Conservation (phyloP, 306 rosid species). For the Adenanthera pavonina region DNA sequence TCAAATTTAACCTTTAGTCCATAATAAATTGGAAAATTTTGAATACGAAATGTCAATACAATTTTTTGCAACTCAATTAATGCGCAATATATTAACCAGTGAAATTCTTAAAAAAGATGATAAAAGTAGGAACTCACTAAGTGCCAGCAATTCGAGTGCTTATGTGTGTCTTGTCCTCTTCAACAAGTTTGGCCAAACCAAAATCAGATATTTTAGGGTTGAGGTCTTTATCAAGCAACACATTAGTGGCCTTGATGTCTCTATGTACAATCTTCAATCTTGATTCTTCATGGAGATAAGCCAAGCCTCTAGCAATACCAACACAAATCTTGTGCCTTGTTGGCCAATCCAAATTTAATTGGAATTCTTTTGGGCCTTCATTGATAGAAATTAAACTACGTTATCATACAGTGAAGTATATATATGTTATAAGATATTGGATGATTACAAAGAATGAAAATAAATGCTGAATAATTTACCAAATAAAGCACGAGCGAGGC, state of each 20-base stretch:
- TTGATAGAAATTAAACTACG: slow-evolving; percentile 14
- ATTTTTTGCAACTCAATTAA: not conserved
- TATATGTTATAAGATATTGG: not conserved
- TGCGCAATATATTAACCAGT: not conserved
- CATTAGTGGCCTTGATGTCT: slow-evolving; percentile 73
- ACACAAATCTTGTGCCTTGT: slow-evolving; percentile 65
- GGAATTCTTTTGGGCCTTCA: slow-evolving; percentile 41
- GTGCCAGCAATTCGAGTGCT: slow-evolving; percentile 73
- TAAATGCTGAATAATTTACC: slow-evolving; percentile 42
- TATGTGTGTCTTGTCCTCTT: slow-evolving; percentile 68
- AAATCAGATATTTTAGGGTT: slow-evolving; percentile 69
- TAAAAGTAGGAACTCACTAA: slow-evolving; percentile 42
- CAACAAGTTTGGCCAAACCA: slow-evolving; percentile 74
- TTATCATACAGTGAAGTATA: not conserved
- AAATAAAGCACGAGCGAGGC: slow-evolving; percentile 62
- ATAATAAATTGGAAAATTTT: not conserved
- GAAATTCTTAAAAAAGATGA: not conserved
- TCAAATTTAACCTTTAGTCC: not conserved
- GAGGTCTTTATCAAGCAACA: slow-evolving; percentile 63
- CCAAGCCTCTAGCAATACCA: slow-evolving; percentile 70
- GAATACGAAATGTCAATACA: not conserved
- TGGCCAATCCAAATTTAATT: slow-evolving; percentile 57
- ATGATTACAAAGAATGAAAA: not conserved
- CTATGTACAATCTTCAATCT: slow-evolving; percentile 72
- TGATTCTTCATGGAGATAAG: slow-evolving; percentile 84